These are phyloP conservation scores for Hyphodiscus sp. DNA, from an alignment of 2,329 filamentous ascomycete species.

Conservation along the genomic window DNA sequence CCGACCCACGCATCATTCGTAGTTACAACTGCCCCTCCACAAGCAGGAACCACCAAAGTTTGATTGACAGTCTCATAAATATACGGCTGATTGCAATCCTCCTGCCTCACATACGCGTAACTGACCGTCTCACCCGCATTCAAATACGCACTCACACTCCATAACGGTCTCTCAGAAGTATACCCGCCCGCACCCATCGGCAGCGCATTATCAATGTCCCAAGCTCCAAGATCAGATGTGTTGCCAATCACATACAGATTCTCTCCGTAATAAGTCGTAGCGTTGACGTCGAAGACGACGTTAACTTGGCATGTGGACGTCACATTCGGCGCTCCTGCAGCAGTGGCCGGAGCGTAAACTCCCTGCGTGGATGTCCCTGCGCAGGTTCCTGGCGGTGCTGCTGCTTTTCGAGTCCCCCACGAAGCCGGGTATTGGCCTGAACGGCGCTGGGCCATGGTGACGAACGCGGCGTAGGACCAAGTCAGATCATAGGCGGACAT, in stretches of 20 bases:
- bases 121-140: conserved; percentile 35
- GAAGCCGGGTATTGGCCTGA: conserved; percentile 46
- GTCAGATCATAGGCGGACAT: conserved; percentile 62
- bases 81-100: conserved; percentile 37
- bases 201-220: conserved; percentile 31
- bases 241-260: conserved; percentile 41
- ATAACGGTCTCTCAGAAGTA: conserved; percentile 37
- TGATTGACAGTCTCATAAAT: conserved; percentile 41
- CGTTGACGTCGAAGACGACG: conserved; percentile 41
- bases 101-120: conserved; percentile 40
- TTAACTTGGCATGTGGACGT: conserved; percentile 26
- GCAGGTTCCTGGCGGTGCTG: conserved; percentile 44
- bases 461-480: conserved; percentile 66
- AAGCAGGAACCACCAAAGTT: conserved; percentile 35
- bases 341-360: conserved; percentile 40
- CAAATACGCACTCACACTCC: conserved; percentile 37
- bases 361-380: conserved; percentile 39
- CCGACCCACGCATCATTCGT: conserved; percentile 37
- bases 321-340: conserved; percentile 37
- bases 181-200: conserved; percentile 37
- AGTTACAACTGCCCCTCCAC: conserved; percentile 26
- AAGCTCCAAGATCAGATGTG: conserved; percentile 36
- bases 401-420: conserved; percentile 43
- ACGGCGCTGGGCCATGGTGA: conserved; percentile 53
- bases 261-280: conserved; percentile 41